These are phyloP conservation scores for Tripterygium wilfordii DNA, from an alignment of 177 flowering plant genomes.

Conservation along the genomic window DNA sequence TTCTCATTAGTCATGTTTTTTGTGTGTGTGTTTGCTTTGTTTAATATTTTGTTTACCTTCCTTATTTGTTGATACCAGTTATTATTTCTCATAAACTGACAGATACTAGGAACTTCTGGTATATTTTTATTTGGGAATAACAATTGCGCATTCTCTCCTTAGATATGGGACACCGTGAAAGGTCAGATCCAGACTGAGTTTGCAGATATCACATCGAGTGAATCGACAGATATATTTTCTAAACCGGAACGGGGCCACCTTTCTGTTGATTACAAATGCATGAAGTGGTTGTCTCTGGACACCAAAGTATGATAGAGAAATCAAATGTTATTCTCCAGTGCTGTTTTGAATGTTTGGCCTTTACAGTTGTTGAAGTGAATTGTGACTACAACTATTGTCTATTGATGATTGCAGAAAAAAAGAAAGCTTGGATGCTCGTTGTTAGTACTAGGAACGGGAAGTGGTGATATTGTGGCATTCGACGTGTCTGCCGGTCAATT, in stretches of 20 bases:
- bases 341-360: neutral
- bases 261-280: constrained; percentile 87
- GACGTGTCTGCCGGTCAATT: constrained; percentile 84
- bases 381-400: neutral
- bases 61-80: too few relatives aligned
- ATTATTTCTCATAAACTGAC: too few relatives aligned
- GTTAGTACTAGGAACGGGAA: constrained; percentile 79
- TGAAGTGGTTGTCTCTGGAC: constrained; percentile 72
- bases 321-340: too few relatives aligned
- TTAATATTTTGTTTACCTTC: too few relatives aligned
- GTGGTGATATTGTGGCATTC: constrained; percentile 87
- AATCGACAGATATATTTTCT: constrained; percentile 28
- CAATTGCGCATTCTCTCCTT: constrained; percentile 6
- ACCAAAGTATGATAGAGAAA: constrained; percentile 78
- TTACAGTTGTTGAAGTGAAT: neutral
- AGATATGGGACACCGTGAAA: constrained; percentile 95
- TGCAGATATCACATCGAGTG: constrained; percentile 50
- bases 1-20: too few relatives aligned
- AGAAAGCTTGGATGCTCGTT: constrained; percentile 48
- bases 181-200: constrained; percentile 89
- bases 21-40: too few relatives aligned
- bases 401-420: constrained; percentile 44
- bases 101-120: too few relatives aligned
- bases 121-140: too few relatives aligned
- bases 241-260: constrained; percentile 70